Evolutionary conservation across 129 eudicot genomes (phyloP).

Genomic region (Pittosporum tobira): DNA sequence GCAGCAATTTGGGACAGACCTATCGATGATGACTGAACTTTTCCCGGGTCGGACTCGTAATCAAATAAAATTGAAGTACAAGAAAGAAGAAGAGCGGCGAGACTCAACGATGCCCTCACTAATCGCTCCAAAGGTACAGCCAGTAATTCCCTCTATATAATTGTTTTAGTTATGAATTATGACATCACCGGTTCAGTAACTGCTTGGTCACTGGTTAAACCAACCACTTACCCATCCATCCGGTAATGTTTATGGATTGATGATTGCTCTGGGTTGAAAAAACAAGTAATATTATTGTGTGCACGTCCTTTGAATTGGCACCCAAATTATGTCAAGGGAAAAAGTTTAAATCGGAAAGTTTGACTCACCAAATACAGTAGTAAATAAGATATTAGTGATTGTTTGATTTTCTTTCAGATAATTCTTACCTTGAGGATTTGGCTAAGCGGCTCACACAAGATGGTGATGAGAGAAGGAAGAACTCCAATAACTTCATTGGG

Average conservation of each 20-base stretch:
- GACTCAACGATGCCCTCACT: slow-evolving; percentile 66
- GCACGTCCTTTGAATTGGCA: background rate
- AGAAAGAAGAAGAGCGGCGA: slow-evolving; percentile 59
- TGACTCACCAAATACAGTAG: background rate
- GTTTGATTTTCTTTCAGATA: slow-evolving; percentile 33
- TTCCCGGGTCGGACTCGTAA: slow-evolving; percentile 73
- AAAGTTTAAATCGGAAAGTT: background rate
- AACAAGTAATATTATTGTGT: no score
- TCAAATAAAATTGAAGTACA: slow-evolving; percentile 59
- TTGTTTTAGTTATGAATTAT: background rate
- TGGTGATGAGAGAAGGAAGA: slow-evolving; percentile 34
- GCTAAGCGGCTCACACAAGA: slow-evolving; percentile 43
- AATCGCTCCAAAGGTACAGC: slow-evolving; percentile 48
- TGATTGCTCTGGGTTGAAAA: no score
- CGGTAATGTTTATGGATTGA: no score
- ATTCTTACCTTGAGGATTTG: slow-evolving; percentile 52
- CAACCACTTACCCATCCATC: background rate
- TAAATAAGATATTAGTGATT: no score
- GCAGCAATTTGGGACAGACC: slow-evolving; percentile 69
- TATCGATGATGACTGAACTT: slow-evolving; percentile 62
- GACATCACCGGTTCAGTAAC: no score
- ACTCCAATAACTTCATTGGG: no score
- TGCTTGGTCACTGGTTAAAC: no score
- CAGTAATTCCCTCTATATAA: background rate
- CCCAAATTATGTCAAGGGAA: background rate